Conservation (phyloP, 2,329 filamentous ascomycete species). For the Thelonectria blattea region DNA sequence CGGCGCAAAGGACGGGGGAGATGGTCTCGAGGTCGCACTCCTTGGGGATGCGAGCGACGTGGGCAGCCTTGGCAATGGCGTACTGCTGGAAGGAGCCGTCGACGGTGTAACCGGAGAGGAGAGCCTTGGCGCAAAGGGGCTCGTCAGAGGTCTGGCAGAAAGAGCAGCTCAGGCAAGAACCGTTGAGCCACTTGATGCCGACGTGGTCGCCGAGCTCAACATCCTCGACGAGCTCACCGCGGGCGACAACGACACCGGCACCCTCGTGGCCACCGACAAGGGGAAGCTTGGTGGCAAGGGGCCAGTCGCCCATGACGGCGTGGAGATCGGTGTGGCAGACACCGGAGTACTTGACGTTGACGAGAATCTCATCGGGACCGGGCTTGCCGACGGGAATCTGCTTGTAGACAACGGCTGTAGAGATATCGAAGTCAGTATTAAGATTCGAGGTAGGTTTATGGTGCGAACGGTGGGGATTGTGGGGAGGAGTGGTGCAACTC, state of each 20-base stretch:
- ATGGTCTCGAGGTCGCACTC: constrained; percentile 77
- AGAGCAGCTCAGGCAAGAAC: constrained; percentile 80
- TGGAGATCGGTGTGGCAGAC: constrained; percentile 87
- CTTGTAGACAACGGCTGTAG: constrained; percentile 70
- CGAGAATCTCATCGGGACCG: constrained; percentile 86
- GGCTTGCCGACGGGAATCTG: constrained; percentile 82
- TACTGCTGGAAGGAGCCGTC: constrained; percentile 96
- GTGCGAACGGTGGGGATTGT: constrained; percentile 27
- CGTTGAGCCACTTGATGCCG: constrained; percentile 94
- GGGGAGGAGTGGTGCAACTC: constrained; percentile 24
- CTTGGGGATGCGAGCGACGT: constrained; percentile 83
- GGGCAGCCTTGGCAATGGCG: constrained; percentile 82
- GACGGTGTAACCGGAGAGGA: constrained; percentile 89
- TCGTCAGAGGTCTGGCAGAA: constrained; percentile 86
- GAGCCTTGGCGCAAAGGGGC: constrained; percentile 76
- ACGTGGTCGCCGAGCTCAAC: constrained; percentile 83
- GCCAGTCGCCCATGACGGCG: constrained; percentile 90
- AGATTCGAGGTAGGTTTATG: constrained; percentile 9
- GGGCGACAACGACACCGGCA: constrained; percentile 82
- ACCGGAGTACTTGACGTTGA: constrained; percentile 89
- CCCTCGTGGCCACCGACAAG: constrained; percentile 83
- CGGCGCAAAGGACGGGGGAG: constrained; percentile 81
- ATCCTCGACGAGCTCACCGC: constrained; percentile 77
- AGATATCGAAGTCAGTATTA: constrained; percentile 24
- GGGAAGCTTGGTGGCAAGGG: constrained; percentile 79